A percentile compares a stretch with the other conserved stretches of the same genome.
Evolutionary conservation across 768 basidiomycete genomes (phyloP).

Genomic region (Cyclocybe cylindracea): DNA sequence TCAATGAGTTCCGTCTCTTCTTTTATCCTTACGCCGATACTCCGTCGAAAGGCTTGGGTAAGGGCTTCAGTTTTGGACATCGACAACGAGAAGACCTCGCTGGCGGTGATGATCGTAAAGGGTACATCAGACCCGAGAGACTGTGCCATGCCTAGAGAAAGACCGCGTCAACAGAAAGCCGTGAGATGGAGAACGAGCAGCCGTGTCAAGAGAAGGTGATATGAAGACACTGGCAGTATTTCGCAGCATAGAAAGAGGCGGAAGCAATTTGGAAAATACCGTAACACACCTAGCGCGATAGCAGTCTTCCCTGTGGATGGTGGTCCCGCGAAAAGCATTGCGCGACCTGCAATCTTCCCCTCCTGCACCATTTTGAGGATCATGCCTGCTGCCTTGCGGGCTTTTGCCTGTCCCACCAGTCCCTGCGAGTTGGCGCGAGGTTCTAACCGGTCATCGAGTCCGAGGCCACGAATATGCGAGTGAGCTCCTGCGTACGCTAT

Average conservation of each 20-base stretch:
- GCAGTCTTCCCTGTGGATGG: slow-evolving; percentile 98
- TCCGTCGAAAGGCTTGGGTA: slow-evolving; percentile 93
- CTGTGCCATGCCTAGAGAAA: slow-evolving; percentile 87
- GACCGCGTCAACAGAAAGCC: not conserved
- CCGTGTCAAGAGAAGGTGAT: not conserved
- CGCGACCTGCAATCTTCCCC: slow-evolving; percentile 91
- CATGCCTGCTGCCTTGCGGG: slow-evolving; percentile 96
- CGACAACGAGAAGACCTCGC: slow-evolving; percentile 96
- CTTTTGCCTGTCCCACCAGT: slow-evolving; percentile 96
- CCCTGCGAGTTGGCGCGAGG: slow-evolving; percentile 89
- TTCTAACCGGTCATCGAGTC: slow-evolving; percentile 89
- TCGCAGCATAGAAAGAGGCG: slow-evolving; percentile 12
- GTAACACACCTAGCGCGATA: slow-evolving; percentile 83
- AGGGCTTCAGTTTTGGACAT: slow-evolving; percentile 99
- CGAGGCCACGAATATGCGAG: slow-evolving; percentile 94
- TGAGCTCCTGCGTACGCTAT: slow-evolving; percentile 62
- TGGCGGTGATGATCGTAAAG: slow-evolving; percentile 96
- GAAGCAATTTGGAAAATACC: slow-evolving; percentile 13
- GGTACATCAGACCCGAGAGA: slow-evolving; percentile 93
- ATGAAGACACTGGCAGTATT: not conserved
- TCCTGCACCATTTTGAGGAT: slow-evolving; percentile 98
- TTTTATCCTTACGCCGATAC: slow-evolving; percentile 96
- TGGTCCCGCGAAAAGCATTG: slow-evolving; percentile 96
- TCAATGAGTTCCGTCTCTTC: slow-evolving; percentile 98
- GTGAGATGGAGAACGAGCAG: not conserved